Evolutionary conservation across 2,329 filamentous ascomycete species (phyloP).

Genomic region (Metarhizium anisopliae): DNA sequence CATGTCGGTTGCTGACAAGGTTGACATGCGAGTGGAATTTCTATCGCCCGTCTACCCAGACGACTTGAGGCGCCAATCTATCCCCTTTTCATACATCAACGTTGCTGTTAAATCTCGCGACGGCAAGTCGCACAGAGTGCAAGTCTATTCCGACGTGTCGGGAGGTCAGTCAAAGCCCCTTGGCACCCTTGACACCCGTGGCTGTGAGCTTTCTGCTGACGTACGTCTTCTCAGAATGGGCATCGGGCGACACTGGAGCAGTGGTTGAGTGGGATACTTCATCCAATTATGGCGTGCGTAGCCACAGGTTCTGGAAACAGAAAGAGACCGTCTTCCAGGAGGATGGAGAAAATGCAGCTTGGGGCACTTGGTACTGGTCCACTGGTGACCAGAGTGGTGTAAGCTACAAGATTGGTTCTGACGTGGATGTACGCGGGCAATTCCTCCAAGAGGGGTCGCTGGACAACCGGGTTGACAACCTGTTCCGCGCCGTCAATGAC

Average conservation of each 20-base stretch:
- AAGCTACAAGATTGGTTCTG: constrained; percentile 62
- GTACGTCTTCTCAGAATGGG: constrained; percentile 49
- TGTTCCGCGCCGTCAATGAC: constrained; percentile 39
- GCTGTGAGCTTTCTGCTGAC: not conserved
- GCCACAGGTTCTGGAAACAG: constrained; percentile 54
- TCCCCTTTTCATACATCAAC: constrained; percentile 62
- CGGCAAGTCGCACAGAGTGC: constrained; percentile 51
- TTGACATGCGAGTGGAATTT: constrained; percentile 61
- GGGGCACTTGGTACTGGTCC: constrained; percentile 73
- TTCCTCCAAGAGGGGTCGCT: constrained; percentile 58
- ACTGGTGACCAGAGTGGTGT: constrained; percentile 45
- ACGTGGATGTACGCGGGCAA: constrained; percentile 52
- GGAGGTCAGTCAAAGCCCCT: constrained; percentile 10
- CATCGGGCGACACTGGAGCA: constrained; percentile 49
- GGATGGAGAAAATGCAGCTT: constrained; percentile 61
- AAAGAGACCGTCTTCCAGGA: constrained; percentile 61
- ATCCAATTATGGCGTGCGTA: constrained; percentile 41
- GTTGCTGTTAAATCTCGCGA: constrained; percentile 55
- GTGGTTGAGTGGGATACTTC: constrained; percentile 55
- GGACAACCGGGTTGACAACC: constrained; percentile 52
- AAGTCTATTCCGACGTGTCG: constrained; percentile 65
- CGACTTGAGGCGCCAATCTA: constrained; percentile 58
- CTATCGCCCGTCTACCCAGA: constrained; percentile 59
- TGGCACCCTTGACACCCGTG: not conserved
- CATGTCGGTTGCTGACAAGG: constrained; percentile 51